Evolutionary conservation across 2,329 filamentous ascomycete genomes (phyloP), one percentile per base, ranked within the genome.

Genomic region (Albifimbria verrucaria): DNA sequence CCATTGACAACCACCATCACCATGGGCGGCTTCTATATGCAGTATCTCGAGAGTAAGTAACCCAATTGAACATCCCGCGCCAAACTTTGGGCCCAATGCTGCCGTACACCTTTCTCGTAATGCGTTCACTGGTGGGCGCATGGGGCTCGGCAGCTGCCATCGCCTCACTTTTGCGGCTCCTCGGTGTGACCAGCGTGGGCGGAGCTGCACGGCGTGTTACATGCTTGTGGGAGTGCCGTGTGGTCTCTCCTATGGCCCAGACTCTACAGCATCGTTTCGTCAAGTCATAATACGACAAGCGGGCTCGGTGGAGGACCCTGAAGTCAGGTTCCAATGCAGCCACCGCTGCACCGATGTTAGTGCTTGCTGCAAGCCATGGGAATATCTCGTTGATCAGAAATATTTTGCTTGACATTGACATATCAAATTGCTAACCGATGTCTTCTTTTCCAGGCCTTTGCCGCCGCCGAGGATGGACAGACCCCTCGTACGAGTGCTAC

Each of bases 401-500:
- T 26, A n/a, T 49, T 12, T 23, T 22, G 12, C 44, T 46, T 53
- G 32, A 20, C n/a, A 26, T 20, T 24, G 26, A 7, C 39, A 52
- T 39, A 56, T 23, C 24, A n/a, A 49, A 50, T 25, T 56, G 68
- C 70, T 74, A 72, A 75, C 69, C 57, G 56, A 59, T 55, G 36
- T 48, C 56, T 65, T 54, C 65, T 57, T 53, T 26, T 46, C 49
- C 71, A 97, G 93, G 92, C 76, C 87, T 97, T 67, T 97, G 93
- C 81, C 88, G 90, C 71, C 91, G 93, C 64, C 91, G 93, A 72
- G 90, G 91, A 73, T 97, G 93, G 93, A 86, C 85, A 62, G 90
- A 96, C 70, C 93, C 93, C 65, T 81, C 85, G 69, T 97, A 96
- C 80, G 88, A 94, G 74, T 87, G 87, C 65, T 91, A 88, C 79